Evolutionary conservation across 495 filamentous ascomycete species (phyloP).

Genomic region (Letharia columbiana): DNA sequence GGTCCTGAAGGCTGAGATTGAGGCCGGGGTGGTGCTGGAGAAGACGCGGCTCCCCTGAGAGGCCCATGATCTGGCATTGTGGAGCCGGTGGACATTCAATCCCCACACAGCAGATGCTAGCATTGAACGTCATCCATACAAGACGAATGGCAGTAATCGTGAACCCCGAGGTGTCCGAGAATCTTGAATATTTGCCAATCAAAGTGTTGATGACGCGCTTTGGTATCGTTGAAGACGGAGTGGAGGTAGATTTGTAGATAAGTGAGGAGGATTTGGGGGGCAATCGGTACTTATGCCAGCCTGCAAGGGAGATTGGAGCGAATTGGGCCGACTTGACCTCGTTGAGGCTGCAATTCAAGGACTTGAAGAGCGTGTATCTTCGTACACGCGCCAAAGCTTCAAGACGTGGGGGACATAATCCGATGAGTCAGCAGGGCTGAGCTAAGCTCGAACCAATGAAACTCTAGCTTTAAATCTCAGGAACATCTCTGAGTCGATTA

Average conservation of each 20-base stretch:
- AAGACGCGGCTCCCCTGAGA: constrained; percentile 21
- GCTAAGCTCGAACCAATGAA: constrained; percentile 9
- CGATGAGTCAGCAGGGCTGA: constrained; percentile 12
- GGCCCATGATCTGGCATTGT: constrained; percentile 20
- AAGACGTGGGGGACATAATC: neutral
- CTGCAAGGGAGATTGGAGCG: neutral
- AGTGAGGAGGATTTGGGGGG: neutral
- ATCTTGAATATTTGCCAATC: neutral
- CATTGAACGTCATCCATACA: neutral
- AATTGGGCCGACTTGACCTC: neutral
- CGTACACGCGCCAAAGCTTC: constrained; percentile 15
- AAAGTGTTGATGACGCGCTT: constrained; percentile 12
- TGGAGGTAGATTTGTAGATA: neutral
- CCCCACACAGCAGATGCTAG: no score
- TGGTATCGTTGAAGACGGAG: neutral
- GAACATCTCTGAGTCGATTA: neutral
- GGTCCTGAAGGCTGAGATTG: constrained; percentile 13
- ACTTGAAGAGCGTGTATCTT: constrained; percentile 12
- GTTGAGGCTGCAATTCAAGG: neutral
- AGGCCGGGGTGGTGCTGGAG: constrained; percentile 16
- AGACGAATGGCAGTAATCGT: neutral
- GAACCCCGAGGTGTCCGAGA: neutral
- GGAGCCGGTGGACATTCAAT: constrained; percentile 26
- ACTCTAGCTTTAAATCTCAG: constrained; percentile 3
- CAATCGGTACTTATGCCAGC: neutral